phyloP scores from a whole-genome alignment of 441 rosid species.

The Brassica hybrid region DNA sequence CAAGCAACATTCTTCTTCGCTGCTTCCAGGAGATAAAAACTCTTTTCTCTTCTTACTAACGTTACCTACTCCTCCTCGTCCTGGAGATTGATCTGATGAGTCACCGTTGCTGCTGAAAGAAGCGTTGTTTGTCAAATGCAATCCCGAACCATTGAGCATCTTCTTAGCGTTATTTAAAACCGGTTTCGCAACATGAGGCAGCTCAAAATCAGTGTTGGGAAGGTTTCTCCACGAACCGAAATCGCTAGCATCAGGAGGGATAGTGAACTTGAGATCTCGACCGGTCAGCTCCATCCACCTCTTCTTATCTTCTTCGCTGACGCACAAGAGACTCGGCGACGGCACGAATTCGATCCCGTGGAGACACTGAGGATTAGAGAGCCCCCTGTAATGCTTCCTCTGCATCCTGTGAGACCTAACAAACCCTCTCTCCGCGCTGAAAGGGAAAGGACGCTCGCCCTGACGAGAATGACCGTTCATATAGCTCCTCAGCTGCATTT shows the following conservation, averaged over 20 bases:
- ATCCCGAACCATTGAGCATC: conserved; percentile 56
- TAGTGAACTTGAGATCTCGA: conserved; percentile 62
- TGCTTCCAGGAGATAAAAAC: conserved; percentile 45
- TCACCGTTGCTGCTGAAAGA: conserved; percentile 55
- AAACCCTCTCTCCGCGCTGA: conserved; percentile 72
- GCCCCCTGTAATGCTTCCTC: conserved; percentile 75
- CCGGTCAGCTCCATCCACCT: conserved; percentile 75
- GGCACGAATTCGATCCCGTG: conserved; percentile 73
- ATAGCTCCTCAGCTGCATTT: conserved; percentile 75
- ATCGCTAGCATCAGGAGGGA: conserved; percentile 72
- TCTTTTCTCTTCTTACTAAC: conserved; percentile 53
- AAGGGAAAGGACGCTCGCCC: conserved; percentile 69
- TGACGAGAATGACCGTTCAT: conserved; percentile 83
- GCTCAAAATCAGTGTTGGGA: conserved; percentile 65
- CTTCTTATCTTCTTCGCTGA: conserved; percentile 68
- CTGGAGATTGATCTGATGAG: conserved; percentile 60
- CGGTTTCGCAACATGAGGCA: conserved; percentile 53
- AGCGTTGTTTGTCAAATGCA: conserved; percentile 60
- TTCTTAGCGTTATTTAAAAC: conserved; percentile 52
- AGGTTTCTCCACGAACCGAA: conserved; percentile 70
- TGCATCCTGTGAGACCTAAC: conserved; percentile 82
- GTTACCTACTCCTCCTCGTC: conserved; percentile 42
- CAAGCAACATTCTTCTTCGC: conserved; percentile 47
- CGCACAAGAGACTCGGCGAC: conserved; percentile 56
- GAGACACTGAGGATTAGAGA: conserved; percentile 77